A percentile compares a stretch with the other conserved stretches of the same genome.
These are phyloP conservation scores for Chlorella vulgaris DNA, from an alignment of 139 green algal genomes.

Conservation along the genomic window DNA sequence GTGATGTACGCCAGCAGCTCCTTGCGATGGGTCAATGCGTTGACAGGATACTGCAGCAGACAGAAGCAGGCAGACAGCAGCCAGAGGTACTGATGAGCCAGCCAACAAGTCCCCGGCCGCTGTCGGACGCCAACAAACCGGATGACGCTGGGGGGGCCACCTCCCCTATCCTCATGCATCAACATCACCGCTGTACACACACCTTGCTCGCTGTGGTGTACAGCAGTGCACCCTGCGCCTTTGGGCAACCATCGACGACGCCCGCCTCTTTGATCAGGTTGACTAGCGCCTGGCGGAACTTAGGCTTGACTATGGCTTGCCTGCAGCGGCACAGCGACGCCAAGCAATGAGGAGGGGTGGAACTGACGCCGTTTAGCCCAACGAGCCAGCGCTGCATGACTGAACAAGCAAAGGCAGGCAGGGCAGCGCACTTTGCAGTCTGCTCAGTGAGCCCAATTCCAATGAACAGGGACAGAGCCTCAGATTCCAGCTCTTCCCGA, in stretches of 20 bases:
- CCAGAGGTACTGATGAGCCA: background rate
- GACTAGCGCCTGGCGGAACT: constrained; percentile 72
- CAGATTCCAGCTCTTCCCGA: constrained; percentile 42
- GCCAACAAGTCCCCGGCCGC: too few relatives aligned
- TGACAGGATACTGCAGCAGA: constrained; percentile 74
- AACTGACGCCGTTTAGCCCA: background rate
- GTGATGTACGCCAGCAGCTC: constrained; percentile 76
- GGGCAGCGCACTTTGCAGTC: constrained; percentile 69
- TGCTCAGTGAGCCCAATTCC: constrained; percentile 72
- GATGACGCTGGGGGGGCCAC: too few relatives aligned
- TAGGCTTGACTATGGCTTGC: constrained; percentile 75
- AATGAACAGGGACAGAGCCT: constrained; percentile 58
- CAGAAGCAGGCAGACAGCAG: background rate
- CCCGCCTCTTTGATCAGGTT: constrained; percentile 79
- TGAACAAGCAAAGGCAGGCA: background rate
- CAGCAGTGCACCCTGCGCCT: constrained; percentile 78
- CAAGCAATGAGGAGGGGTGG: too few relatives aligned
- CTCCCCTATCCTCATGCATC: background rate
- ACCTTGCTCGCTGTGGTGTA: constrained; percentile 83
- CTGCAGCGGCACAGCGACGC: constrained; percentile 45
- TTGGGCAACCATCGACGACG: constrained; percentile 67
- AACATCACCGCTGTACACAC: background rate
- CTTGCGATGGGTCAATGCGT: constrained; percentile 79
- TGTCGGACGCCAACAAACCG: too few relatives aligned
- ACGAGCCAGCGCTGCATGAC: too few relatives aligned